These are phyloP conservation scores for Castanospermum australe DNA, from an alignment of 306 rosid species.

Conservation along the genomic window DNA sequence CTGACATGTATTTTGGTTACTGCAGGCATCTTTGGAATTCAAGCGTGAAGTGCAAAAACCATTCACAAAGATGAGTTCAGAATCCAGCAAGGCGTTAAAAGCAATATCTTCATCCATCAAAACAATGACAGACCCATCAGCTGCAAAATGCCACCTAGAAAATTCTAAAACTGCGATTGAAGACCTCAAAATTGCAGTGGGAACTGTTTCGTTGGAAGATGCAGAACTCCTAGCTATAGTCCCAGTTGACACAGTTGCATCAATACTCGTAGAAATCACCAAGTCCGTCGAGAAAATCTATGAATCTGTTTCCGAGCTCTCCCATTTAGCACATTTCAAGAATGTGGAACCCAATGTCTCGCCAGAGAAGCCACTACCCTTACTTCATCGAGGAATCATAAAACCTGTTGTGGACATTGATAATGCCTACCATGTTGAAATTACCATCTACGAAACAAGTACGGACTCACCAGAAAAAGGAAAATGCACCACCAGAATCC, in stretches of 20 bases:
- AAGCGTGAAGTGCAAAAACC: constrained; percentile 45
- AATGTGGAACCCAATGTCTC: constrained; percentile 38
- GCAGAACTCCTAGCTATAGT: constrained; percentile 50
- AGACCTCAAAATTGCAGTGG: constrained; percentile 56
- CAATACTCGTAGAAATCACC: constrained; percentile 64
- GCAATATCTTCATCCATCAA: constrained; percentile 54
- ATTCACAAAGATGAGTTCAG: constrained; percentile 63
- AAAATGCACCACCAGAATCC: constrained; percentile 20
- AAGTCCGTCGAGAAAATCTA: constrained; percentile 63
- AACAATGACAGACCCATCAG: constrained; percentile 56
- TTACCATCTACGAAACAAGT: constrained; percentile 37
- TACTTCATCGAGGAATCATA: constrained; percentile 72
- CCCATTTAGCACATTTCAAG: constrained; percentile 63
- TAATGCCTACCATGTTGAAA: constrained; percentile 37
- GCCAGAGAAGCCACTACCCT: constrained; percentile 55
- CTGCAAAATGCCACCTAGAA: constrained; percentile 49
- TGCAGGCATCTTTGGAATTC: constrained; percentile 53
- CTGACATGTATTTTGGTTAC: background rate
- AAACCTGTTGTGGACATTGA: constrained; percentile 56
- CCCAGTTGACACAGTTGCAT: constrained; percentile 62
- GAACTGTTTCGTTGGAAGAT: constrained; percentile 38
- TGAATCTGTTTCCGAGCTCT: constrained; percentile 65
- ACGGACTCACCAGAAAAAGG: constrained; percentile 29
- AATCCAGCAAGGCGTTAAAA: constrained; percentile 63
- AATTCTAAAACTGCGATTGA: constrained; percentile 52